Conservation (phyloP, 2,329 filamentous ascomycete species). For the Talaromyces sp. region DNA sequence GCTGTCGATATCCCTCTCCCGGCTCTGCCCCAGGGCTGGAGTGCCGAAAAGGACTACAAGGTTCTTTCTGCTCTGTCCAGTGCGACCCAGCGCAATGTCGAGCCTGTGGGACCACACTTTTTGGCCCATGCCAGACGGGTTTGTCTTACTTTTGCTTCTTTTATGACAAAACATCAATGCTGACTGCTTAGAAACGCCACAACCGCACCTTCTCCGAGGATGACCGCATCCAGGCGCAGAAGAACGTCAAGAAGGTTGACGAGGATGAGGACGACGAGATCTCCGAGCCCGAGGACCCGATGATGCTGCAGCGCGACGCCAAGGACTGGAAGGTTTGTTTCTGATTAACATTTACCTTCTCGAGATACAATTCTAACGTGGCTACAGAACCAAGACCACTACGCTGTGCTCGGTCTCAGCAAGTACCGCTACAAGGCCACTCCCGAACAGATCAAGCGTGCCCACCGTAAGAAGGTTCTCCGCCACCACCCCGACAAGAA, state of each 20-base stretch:
- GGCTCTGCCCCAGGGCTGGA: conserved; percentile 72
- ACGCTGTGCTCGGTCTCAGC: conserved; percentile 87
- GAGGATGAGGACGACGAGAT: conserved; percentile 87
- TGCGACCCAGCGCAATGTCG: conserved; percentile 79
- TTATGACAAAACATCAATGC: neutral
- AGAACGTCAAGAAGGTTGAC: conserved; percentile 92
- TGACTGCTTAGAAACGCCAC: conserved; percentile 60
- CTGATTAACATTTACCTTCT: no score
- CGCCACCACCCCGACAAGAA: conserved; percentile 99
- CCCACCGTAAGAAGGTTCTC: conserved; percentile 98
- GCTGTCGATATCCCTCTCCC: conserved; percentile 52
- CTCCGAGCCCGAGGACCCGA: conserved; percentile 86
- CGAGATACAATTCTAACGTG: no score
- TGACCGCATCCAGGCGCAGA: conserved; percentile 92
- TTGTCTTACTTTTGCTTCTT: conserved; percentile 21
- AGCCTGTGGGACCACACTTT: conserved; percentile 96
- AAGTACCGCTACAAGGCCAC: conserved; percentile 91
- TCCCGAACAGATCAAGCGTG: conserved; percentile 97
- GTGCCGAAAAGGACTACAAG: conserved; percentile 85
- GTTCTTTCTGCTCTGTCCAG: conserved; percentile 68
- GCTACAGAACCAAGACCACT: conserved; percentile 89
- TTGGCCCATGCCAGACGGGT: conserved; percentile 93
- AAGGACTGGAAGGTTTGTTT: conserved; percentile 95
- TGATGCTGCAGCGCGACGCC: conserved; percentile 86
- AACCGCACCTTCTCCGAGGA: conserved; percentile 98